These are phyloP conservation scores for Solidago caesia DNA, from an alignment of 129 eudicot genomes.

Conservation along the genomic window DNA sequence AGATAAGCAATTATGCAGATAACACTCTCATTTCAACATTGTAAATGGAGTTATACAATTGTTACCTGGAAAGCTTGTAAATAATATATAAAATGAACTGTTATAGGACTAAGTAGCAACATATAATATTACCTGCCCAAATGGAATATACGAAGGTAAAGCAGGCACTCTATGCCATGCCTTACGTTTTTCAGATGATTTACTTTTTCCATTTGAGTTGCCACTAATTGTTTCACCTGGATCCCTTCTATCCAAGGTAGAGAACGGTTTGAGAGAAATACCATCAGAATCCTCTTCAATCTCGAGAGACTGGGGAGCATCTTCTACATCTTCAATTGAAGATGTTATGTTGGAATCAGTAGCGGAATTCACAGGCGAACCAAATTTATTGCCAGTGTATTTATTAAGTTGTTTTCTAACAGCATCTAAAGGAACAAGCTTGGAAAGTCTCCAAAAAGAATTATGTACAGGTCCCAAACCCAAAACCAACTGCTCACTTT, in stretches of 20 bases:
- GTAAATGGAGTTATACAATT: conserved; percentile 2
- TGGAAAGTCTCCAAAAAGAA: conserved; percentile 97
- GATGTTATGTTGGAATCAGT: conserved; percentile 51
- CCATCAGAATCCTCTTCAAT: conserved; percentile 96
- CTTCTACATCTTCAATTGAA: conserved; percentile 51
- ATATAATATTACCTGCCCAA: conserved; percentile 71
- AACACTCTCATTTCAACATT: background rate
- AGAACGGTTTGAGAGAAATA: conserved; percentile 76
- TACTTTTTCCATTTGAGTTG: conserved; percentile 42
- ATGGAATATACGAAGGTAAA: conserved; percentile 92
- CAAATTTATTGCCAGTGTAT: conserved; percentile 49
- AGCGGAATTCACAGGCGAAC: conserved; percentile 40
- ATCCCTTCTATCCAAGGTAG: conserved; percentile 47
- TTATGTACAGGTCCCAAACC: conserved; percentile 91
- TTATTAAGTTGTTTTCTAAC: conserved; percentile 63
- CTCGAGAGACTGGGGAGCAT: conserved; percentile 81
- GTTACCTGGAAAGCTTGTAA: conserved; percentile 10
- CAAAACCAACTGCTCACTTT: conserved; percentile 81
- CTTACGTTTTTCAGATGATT: conserved; percentile 41
- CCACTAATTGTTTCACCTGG: conserved; percentile 40
- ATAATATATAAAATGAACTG: background rate
- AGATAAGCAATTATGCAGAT: background rate
- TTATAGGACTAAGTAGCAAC: background rate
- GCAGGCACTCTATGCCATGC: conserved; percentile 83
- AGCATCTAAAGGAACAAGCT: conserved; percentile 89